Evolutionary conservation across 495 filamentous ascomycete species (phyloP), one percentile per base, ranked within the genome.

Genomic region (Immersiella caudata): DNA sequence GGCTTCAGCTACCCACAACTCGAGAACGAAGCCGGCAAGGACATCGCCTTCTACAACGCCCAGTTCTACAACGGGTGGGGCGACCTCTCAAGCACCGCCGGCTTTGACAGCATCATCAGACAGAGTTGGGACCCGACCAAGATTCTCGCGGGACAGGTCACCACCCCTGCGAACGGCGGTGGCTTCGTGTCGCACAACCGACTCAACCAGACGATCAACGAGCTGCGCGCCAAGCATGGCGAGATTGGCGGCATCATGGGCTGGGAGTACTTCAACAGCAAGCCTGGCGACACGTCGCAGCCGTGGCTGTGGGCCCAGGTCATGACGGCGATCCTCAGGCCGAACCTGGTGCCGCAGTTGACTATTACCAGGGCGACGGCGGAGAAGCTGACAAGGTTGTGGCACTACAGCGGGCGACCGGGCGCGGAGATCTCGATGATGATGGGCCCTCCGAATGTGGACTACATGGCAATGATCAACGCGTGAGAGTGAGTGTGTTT

Each of bases 1-100:
- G 92, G 92, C 0, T 96, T 96, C 71, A 82, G 87, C 65, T 94
- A 96, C 75, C 77, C 81, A 5, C 77, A 80, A 22, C 82, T 94
- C 35, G 90, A 93, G 73, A 78, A 11, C 0, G 25, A 18, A 18
- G 64, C 24, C 1, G 75, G 76, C 7, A 5, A 21, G 73, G 24
- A 80, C 77, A 72, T 94, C 46, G 81, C 78, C 20, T 96, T 92
- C 87, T 95, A 95, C 71, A 95, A 95, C 67, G 79, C 87, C 16
- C 93, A 95, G 73, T 95, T 95, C 72, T 96, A 96, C 72, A 91
- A 89, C 70, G 90, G 90, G 1, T 96, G 90, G 85, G 93, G 92
- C 16, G 81, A 81, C 27, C 80, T 91, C 25, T 81, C 81, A 14
- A 83, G 81, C 68, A 83, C 87, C 0, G 71, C 77, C n/a, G 83